Base-by-base conservation (phyloP, 2,329 filamentous ascomycete species). In the Nannizzia gypsea region DNA sequence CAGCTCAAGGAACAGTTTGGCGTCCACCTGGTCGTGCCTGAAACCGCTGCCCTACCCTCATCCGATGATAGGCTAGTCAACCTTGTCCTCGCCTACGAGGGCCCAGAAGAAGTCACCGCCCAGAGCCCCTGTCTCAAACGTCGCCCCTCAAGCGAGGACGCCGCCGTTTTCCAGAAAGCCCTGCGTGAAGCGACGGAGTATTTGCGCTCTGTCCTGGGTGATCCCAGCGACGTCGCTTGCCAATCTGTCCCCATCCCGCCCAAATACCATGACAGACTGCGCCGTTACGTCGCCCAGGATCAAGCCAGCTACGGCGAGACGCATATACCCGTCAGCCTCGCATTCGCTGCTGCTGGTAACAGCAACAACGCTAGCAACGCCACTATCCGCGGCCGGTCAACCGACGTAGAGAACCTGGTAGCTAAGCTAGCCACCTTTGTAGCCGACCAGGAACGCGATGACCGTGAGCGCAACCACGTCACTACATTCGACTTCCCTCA, bases 401-500 rank as follows among this genome's bases (percentile, higher is more conserved):
- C 83, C 17, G 81, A 83, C 22, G 89, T 96, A 2, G 82, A 88
- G 57, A 82, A 83, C 1, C 80, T 97, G 42, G 80, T 83, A 31
- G 75, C 80, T 38, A 93, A 91, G 77, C 83, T 95, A 59, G 75
- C 82, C 61, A 83, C 83, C 5, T 97, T 96, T 69, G 79, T 97
- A 22, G 85, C 87, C 69, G 87, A 95, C 70, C 90, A 95, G 74
- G 88, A 91, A 76, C 83, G 89, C 71, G 91, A 97, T 63, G 92
- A 97, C 74, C 88, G 93, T 70, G 92, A 97, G 75, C 88, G 92
- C 62, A 90, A 89, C 50, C 95, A 91, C 75, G 90, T 84, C 1
- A 78, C 89, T 61, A 84, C 82, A 26, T 97, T 97, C 66, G 90
- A 96, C 64, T 99, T 96, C 77, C 92, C 92, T 6, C 89, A 96